Evolutionary conservation across 768 basidiomycete species (phyloP), one percentile per base, ranked within the genome.

Genomic region (Trametes cingulata): DNA sequence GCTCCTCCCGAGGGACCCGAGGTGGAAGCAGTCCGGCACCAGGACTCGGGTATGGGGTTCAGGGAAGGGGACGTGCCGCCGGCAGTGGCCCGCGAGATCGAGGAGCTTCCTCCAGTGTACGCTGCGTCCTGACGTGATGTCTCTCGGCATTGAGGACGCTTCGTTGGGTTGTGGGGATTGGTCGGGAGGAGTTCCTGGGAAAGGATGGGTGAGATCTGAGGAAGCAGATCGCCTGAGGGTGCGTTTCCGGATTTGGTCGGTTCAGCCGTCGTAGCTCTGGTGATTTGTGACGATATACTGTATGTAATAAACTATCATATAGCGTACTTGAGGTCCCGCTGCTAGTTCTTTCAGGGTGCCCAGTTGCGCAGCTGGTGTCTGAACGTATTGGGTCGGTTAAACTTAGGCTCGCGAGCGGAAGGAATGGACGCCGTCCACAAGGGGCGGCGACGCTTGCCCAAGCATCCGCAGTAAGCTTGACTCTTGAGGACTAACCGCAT

Each of bases 31-130:
- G 47, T 61, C 17, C 53, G 55, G 60, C 53, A 55, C 53, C 46
- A 61, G 47, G 60, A 55, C 60, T 61, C 60, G 60, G 53, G 60
- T 22, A 61, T 50, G 27, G 53, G 60, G 20, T 61, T 55, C 40
- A 55, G 60, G 60, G 52, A 50, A 15, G 60, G 60, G 13, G 60
- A 42, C n/a, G 13, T 53, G 13, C 48, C 50, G 19, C 43, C 37
- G 12, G 36, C 37, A 10, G 27, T 22, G 12, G 39, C 19, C 17
- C 46, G 36, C 35, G 24, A 46, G 35, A 39, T 48, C 33, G 58
- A 41, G 1, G 52, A 60, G 45, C 45, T 37, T 19, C 52, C 58
- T 27, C 58, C 58, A 15, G 58, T 33, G 9, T 60, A 54, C 29
- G 33, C 56, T 13, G 47, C 56, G 8, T 12, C 47, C 25, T 39